Conservation (phyloP, 495 filamentous ascomycete species). For the Aspergillus carlsbadensis region DNA sequence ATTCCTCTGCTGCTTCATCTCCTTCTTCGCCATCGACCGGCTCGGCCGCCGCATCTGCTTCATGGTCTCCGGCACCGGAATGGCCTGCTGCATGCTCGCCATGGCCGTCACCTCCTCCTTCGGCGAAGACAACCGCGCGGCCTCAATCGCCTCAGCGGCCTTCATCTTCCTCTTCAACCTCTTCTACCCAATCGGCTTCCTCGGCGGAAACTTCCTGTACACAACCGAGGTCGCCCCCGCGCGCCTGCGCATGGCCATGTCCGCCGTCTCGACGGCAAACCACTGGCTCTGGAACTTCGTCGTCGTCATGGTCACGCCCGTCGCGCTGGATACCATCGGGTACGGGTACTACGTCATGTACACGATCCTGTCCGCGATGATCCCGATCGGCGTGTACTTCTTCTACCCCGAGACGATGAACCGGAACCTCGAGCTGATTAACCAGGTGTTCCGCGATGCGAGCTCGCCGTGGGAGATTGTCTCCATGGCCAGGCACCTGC, state of each 20-base stretch:
- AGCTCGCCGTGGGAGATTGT: background rate
- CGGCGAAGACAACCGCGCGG: constrained; percentile 27
- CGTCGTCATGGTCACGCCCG: constrained; percentile 55
- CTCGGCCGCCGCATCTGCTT: constrained; percentile 55
- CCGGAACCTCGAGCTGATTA: constrained; percentile 64
- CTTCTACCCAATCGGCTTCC: constrained; percentile 60
- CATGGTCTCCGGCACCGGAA: constrained; percentile 51
- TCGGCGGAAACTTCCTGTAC: constrained; percentile 59
- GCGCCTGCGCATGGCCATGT: constrained; percentile 52
- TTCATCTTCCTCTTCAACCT: constrained; percentile 62
- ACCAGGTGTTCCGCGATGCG: constrained; percentile 47
- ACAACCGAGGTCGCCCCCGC: constrained; percentile 56
- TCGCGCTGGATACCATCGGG: constrained; percentile 53
- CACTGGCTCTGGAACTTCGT: constrained; percentile 57
- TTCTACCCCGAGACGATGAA: constrained; percentile 68
- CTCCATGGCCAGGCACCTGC: background rate
- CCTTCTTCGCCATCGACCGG: constrained; percentile 53
- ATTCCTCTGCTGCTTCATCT: constrained; percentile 46
- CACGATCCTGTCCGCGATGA: constrained; percentile 54
- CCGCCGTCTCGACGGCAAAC: constrained; percentile 39
- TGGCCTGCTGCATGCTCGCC: constrained; percentile 47
- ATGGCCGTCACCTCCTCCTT: constrained; percentile 44
- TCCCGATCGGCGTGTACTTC: constrained; percentile 59
- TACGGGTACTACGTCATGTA: constrained; percentile 65
- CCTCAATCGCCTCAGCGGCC: constrained; percentile 43